Conservation (phyloP, 2,329 filamentous ascomycete species). For the Torrubiella hemipterigena region DNA sequence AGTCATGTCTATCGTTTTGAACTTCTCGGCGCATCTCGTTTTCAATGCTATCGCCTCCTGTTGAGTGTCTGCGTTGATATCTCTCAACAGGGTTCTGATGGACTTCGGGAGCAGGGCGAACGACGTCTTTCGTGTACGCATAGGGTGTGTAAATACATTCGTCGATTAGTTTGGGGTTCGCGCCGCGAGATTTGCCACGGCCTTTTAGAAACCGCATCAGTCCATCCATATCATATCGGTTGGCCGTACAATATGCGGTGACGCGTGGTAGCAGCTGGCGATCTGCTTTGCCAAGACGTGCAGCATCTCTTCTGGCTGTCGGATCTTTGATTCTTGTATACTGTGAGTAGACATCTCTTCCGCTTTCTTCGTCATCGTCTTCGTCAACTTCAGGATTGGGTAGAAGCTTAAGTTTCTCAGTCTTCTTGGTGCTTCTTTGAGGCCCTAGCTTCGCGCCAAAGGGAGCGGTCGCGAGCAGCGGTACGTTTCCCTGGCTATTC, state of each 20-base stretch:
- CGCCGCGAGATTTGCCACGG: conserved; percentile 60
- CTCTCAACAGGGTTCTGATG: conserved; percentile 26
- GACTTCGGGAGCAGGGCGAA: conserved; percentile 2
- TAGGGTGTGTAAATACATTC: conserved; percentile 97
- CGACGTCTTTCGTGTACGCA: conserved; percentile 48
- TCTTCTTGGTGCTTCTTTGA: conserved; percentile 87
- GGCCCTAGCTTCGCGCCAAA: conserved; percentile 68
- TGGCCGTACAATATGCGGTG: conserved; percentile 92
- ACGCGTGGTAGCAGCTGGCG: conserved; percentile 77
- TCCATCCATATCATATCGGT: conserved; percentile 80
- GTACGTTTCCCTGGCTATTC: conserved; percentile 60
- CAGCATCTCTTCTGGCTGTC: conserved; percentile 82
- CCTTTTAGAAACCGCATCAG: conserved; percentile 88
- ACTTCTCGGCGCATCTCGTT: conserved; percentile 7
- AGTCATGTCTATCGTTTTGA: conserved; percentile 33
- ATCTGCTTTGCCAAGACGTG: conserved; percentile 85
- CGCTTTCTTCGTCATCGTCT: conserved; percentile 73
- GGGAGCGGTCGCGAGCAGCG: conserved; percentile 21
- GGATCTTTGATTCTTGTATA: conserved; percentile 97
- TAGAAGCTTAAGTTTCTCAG: conserved; percentile 93
- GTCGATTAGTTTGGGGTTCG: conserved; percentile 85
- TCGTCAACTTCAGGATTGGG: conserved; percentile 78
- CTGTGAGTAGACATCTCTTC: conserved; percentile 91
- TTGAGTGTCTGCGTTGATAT: conserved; percentile 61
- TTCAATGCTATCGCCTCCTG: conserved; percentile 49